A percentile compares a stretch with the other conserved stretches of the same genome.
Conservation (phyloP, 2,329 filamentous ascomycete genomes). For the Penicillium janthinellum region DNA sequence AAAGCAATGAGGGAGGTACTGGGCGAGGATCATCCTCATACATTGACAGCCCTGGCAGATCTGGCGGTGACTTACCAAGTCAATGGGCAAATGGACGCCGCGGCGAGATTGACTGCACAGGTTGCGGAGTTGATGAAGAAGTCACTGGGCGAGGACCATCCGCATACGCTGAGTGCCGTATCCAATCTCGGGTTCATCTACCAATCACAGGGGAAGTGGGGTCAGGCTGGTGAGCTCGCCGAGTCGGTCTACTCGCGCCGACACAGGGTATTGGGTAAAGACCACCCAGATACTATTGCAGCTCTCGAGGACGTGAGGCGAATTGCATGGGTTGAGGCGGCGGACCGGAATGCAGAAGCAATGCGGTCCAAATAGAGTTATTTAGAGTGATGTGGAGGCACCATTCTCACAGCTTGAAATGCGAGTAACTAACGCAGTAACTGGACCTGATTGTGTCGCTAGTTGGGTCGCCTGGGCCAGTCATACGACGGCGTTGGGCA, state of each 20-base stretch:
- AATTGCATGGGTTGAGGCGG: slow-evolving; percentile 4
- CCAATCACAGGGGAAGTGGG: slow-evolving; percentile 17
- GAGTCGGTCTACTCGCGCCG: slow-evolving; percentile 11
- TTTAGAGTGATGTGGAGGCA: no score
- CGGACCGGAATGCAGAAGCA: background rate
- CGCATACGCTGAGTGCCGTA: slow-evolving; percentile 12
- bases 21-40: no score
- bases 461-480: no score
- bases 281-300: slow-evolving; percentile 14
- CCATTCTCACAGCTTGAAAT: no score
- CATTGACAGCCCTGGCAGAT: no score
- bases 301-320: slow-evolving; percentile 6
- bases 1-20: background rate
- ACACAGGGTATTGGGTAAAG: slow-evolving; percentile 2
- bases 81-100: no score
- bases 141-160: slow-evolving; percentile 12
- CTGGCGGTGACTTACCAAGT: no score
- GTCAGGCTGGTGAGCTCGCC: background rate
- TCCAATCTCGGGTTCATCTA: slow-evolving; percentile 16
- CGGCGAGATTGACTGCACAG: no score
- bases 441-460: no score
- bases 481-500: no score
- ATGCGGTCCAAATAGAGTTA: no score
- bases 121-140: slow-evolving; percentile 9
- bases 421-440: no score